Evolutionary conservation across 768 basidiomycete species (phyloP).

Genomic region (Mycena alexandri): DNA sequence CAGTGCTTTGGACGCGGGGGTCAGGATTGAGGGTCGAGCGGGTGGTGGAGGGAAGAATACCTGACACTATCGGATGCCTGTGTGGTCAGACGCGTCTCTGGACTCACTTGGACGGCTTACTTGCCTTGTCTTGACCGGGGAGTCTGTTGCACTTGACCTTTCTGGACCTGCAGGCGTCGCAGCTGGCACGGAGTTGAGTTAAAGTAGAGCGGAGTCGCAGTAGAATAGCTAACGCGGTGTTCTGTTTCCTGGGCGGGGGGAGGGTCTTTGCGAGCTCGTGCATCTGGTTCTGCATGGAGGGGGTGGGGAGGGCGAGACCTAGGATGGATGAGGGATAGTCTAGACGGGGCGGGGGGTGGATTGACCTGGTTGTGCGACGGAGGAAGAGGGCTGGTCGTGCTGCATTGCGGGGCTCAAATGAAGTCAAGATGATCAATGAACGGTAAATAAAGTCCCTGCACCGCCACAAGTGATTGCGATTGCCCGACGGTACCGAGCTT

Average conservation of each 20-base stretch:
- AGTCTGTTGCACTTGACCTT: slow-evolving; percentile 92
- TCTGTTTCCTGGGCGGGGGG: slow-evolving; percentile 91
- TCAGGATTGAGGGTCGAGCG: slow-evolving; percentile 34
- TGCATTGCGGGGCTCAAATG: slow-evolving; percentile 39
- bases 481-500: too few species aligned
- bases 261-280: slow-evolving; percentile 85
- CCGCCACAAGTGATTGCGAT: too few species aligned
- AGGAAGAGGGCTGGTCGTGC: slow-evolving; percentile 36
- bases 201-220: too few species aligned
- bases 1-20: slow-evolving; percentile 70
- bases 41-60: slow-evolving; percentile 52
- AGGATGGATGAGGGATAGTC: slow-evolving; percentile 11
- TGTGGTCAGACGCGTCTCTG: slow-evolving; percentile 28
- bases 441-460: not conserved
- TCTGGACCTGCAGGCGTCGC: slow-evolving; percentile 91
- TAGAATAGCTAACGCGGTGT: too few species aligned
- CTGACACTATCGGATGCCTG: slow-evolving; percentile 67
- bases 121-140: slow-evolving; percentile 85
- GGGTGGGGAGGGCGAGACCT: slow-evolving; percentile 75
- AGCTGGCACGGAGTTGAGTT: too few species aligned
- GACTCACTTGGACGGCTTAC: slow-evolving; percentile 41
- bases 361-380: slow-evolving; percentile 27
- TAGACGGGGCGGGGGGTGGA: not conserved
- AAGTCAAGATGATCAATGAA: slow-evolving; percentile 3
- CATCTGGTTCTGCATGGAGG: slow-evolving; percentile 83